Evolutionary conservation across 169 alveolate species (phyloP), one percentile per base, ranked within the genome.

Genomic region (Cryptosporidium tyzzeri): DNA sequence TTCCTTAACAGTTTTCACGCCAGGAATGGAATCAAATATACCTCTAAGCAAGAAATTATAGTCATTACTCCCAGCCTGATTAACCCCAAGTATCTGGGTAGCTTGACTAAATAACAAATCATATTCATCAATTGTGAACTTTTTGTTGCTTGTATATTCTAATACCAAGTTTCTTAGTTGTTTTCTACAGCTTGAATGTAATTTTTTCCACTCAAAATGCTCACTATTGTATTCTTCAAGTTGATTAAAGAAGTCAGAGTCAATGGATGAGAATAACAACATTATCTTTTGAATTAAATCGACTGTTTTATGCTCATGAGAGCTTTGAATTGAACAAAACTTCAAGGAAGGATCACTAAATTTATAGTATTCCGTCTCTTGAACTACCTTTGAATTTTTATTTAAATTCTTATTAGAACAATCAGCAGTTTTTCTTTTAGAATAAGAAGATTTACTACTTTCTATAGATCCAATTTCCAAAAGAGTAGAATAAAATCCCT

Each of bases 401-500:
- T 31, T 37, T 26, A 23, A 35, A 55, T 55, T 55, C 35, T 10
- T 55, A 16, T 55, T 37, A 8, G 37, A 55, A 9, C 3, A 26
- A 26, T 26, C 67, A 26, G 12, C 18, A 8, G 53, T 18, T 8
- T 51, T 33, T 26, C 51, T 45, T 50, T 35, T 65, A 9, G 69
- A 31, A 18, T 7, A n/a, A 29, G 41, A 8, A 29, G 41, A 29
- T 18, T 39, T 59, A 6, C 55, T 80, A 48, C 55, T 74, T 26
- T 53, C 53, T 39, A 80, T 9, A 37, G 71, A 73, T 9, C 89
- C 89, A 18, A 80, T 80, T 21, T 65, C 51, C 48, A 80, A 39
- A 16, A 80, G 67, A 35, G 89, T 80, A 33, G 89, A 65, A 31
- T 80, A 80, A 31, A 61, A 80, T 3, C 89, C 89, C 10, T 59